Conservation (phyloP, 192 early-diverging fungal species). For the Phycomyces blakesleeanus region DNA sequence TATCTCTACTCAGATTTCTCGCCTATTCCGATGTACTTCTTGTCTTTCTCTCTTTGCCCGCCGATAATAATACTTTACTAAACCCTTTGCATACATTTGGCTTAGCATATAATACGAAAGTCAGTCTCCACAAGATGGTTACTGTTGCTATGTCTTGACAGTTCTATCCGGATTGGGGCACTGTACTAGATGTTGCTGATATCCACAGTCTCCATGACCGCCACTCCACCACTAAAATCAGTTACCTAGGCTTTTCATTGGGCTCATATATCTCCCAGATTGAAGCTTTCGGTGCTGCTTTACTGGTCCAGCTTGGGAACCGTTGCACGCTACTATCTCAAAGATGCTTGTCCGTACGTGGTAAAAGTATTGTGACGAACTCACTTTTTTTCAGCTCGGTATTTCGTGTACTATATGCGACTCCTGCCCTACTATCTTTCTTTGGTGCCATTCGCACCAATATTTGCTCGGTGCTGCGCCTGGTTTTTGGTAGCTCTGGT, state of each 20-base stretch:
- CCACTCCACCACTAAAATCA: background rate
- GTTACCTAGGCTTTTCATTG: conserved; percentile 6
- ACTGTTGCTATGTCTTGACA: conserved; percentile 12
- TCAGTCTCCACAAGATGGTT: conserved; percentile 24
- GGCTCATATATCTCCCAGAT: background rate
- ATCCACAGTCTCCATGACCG: background rate
- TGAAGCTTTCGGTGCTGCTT: background rate
- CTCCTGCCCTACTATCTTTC: background rate
- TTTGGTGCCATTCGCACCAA: no score
- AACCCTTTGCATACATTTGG: background rate
- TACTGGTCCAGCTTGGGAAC: background rate
- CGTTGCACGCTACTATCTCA: background rate
- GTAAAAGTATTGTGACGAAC: background rate
- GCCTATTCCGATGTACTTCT: conserved; percentile 27
- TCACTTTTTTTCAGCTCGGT: background rate
- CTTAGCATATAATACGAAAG: conserved; percentile 8
- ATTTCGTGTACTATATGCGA: no score
- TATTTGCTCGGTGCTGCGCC: no score
- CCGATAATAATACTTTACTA: conserved; percentile 4
- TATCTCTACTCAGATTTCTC: background rate
- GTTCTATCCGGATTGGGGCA: background rate
- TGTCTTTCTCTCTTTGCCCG: background rate
- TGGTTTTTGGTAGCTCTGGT: no score
- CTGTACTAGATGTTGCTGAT: no score
- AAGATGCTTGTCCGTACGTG: conserved; percentile 1